Conservation (phyloP, 495 filamentous ascomycete genomes). For the Penicillium crystallinum region DNA sequence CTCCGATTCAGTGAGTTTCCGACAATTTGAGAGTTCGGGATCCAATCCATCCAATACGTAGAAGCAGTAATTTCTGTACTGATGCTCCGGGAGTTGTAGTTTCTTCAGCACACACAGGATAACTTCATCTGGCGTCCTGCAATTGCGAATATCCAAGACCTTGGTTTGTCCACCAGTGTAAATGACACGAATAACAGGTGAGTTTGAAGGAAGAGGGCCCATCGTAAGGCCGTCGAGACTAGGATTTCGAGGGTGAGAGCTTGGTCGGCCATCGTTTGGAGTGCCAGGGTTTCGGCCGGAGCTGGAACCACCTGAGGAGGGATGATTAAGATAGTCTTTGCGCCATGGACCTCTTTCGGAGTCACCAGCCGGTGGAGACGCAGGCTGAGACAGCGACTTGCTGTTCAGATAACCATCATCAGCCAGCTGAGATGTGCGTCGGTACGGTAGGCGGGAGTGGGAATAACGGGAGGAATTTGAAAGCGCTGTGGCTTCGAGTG, state of each 20-base stretch:
- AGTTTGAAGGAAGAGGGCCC: slow-evolving; percentile 69
- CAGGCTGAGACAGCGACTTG: slow-evolving; percentile 61
- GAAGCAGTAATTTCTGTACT: slow-evolving; percentile 76
- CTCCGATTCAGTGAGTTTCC: slow-evolving; percentile 76
- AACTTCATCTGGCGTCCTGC: slow-evolving; percentile 85
- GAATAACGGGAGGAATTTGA: slow-evolving; percentile 63
- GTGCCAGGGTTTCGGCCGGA: slow-evolving; percentile 44
- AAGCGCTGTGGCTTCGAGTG: slow-evolving; percentile 44
- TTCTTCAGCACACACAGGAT: slow-evolving; percentile 81
- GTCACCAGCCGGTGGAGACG: slow-evolving; percentile 53
- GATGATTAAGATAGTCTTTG: slow-evolving; percentile 49
- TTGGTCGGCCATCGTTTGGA: slow-evolving; percentile 39
- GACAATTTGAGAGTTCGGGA: slow-evolving; percentile 68
- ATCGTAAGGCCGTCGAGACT: slow-evolving; percentile 79
- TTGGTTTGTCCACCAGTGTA: slow-evolving; percentile 86
- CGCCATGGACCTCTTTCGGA: slow-evolving; percentile 41
- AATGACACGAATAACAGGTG: slow-evolving; percentile 84
- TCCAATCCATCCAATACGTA: slow-evolving; percentile 79
- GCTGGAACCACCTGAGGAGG: slow-evolving; percentile 43
- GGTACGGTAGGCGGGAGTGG: slow-evolving; percentile 54
- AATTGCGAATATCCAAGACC: slow-evolving; percentile 82
- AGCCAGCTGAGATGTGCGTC: slow-evolving; percentile 70
- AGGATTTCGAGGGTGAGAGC: slow-evolving; percentile 52
- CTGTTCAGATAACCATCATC: slow-evolving; percentile 33
- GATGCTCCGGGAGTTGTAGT: slow-evolving; percentile 67